Evolutionary conservation across 75 land plant genomes (phyloP).

Genomic region (Cunninghamia lanceolata): DNA sequence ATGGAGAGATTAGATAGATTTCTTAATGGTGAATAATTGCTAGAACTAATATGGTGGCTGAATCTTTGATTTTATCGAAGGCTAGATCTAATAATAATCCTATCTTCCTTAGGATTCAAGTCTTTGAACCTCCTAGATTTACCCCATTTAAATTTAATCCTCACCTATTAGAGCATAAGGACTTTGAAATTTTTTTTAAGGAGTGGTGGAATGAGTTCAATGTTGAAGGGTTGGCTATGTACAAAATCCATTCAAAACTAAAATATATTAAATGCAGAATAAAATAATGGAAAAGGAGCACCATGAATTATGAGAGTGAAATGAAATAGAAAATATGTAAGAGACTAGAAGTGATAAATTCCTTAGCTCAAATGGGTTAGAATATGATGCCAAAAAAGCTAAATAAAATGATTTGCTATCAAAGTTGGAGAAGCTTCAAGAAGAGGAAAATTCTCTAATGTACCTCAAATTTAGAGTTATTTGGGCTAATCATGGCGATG

Average conservation of each 20-base stretch:
- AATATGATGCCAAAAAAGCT: neutral
- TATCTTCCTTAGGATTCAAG: neutral
- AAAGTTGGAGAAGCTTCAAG: neutral
- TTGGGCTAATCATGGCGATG: neutral
- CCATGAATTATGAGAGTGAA: neutral
- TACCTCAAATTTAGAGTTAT: neutral
- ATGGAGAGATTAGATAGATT: too few relatives aligned
- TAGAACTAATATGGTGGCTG: too few relatives aligned
- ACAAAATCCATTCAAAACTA: neutral
- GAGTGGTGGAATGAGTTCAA: neutral
- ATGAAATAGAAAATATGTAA: too few relatives aligned
- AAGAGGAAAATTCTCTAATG: neutral
- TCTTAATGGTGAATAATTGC: too few relatives aligned
- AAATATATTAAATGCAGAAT: too few relatives aligned
- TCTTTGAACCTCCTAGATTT: neutral
- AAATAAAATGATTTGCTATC: neutral
- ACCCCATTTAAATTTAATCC: neutral
- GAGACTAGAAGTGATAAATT: neutral
- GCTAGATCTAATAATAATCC: neutral
- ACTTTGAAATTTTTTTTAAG: too few relatives aligned
- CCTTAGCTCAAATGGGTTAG: neutral
- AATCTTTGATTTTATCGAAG: too few relatives aligned
- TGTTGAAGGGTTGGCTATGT: neutral
- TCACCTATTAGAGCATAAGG: neutral
- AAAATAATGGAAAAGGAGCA: neutral